Base-by-base conservation (phyloP, 139 green algal species). In the Trebouxia sp. region DNA sequence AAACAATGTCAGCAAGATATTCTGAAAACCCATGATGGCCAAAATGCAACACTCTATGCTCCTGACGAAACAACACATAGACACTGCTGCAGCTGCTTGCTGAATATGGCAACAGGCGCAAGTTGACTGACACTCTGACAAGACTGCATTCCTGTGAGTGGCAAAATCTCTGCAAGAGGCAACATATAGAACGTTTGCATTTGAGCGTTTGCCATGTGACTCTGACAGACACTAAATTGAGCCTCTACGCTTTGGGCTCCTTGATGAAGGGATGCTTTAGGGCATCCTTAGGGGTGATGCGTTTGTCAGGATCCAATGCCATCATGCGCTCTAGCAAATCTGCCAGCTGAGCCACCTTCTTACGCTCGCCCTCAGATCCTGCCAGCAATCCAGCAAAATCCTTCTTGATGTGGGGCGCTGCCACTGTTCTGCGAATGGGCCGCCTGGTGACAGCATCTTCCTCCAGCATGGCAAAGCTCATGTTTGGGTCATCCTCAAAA, bases 271-370 rank as follows among this genome's bases (percentile, higher is more conserved):
- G 92, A 83, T 99, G 96, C 9, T 87, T 77, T 79, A 99, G 89
- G 26, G 96, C 96, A 28, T 94, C 80, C 37, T 94, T 91, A 5
- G 94, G 86, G 9, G 90, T 94, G 75, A 99, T 96, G 56, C 96
- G 91, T 80, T 93, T 95, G 24, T 98, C 96, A 1, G 96, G 96
- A 85, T 99, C 96, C 69, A 99, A 91, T 35, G 85, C 80, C 89
- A 97, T 93, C 88, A 99, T 97, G 65, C 92, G 85, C 58, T 99
- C 96, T 78, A 99, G 88, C 83, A 99, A 88, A 83, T 99, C 96
- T 11, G 85, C 89, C 80, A 99, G 89, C 75, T 91, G 86, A 7
- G 51, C 80, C 32, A 89, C 43, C 78, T 89, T 87, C 35, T 72
- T 74, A 17, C 55, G 47, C 70, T 90, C 87, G 45, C 82, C 76